phyloP scores from a whole-genome alignment of 495 filamentous ascomycete genomes.

The Hypoxylon lienhwacheense region DNA sequence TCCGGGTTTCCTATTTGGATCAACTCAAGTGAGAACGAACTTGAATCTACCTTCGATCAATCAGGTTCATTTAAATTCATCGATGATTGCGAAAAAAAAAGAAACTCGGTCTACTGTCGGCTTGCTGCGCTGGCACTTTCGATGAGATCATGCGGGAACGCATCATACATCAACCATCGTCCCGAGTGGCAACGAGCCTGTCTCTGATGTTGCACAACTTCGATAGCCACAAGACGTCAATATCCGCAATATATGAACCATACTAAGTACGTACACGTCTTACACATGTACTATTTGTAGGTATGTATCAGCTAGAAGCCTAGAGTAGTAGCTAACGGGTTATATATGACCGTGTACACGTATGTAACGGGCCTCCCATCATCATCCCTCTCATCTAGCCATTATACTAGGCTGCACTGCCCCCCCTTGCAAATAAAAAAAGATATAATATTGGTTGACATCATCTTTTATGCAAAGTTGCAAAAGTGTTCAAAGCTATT shows the following conservation, averaged over 20 bases:
- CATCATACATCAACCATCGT: conserved; percentile 23
- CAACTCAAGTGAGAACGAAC: conserved; percentile 9
- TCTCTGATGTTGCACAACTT: conserved; percentile 11
- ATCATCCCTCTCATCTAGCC: conserved; percentile 18
- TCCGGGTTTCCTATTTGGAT: not conserved
- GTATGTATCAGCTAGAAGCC: conserved; percentile 4
- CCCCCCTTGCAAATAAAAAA: conserved; percentile 24
- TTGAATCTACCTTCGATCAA: no score
- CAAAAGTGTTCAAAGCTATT: conserved; percentile 22
- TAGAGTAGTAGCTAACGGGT: not conserved
- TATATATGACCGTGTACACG: not conserved
- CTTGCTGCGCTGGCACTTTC: conserved; percentile 8
- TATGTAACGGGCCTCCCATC: conserved; percentile 31
- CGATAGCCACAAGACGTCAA: conserved; percentile 1
- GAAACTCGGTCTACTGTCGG: no score
- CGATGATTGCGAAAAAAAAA: not conserved
- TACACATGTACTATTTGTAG: not conserved
- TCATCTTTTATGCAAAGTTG: conserved; percentile 22
- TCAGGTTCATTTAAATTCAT: conserved; percentile 4
- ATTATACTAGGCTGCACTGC: no score
- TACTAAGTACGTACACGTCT: not conserved
- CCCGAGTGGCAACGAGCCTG: conserved; percentile 21
- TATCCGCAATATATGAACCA: not conserved
- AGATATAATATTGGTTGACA: conserved; percentile 27
- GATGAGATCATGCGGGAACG: conserved; percentile 33